A percentile compares a stretch with the other conserved stretches of the same genome.
Evolutionary conservation across 257 asterid species (phyloP).

Genomic region (Coffea canephora): DNA sequence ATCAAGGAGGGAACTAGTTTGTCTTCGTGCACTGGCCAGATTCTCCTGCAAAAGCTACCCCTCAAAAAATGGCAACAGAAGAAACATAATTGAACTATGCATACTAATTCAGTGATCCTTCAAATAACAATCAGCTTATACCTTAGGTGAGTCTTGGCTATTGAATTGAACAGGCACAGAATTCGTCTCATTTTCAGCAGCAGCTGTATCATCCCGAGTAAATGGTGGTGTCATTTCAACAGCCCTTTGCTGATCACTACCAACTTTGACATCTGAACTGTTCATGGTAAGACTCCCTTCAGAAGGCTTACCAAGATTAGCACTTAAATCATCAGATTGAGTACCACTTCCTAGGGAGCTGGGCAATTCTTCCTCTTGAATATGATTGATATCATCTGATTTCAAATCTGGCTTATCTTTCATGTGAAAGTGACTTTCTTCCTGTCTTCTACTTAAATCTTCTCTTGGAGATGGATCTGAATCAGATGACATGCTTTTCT

Average conservation of each 20-base stretch:
- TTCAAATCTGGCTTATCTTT: constrained; percentile 32
- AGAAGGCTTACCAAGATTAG: constrained; percentile 32
- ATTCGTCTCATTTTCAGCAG: constrained; percentile 40
- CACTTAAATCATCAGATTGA: constrained; percentile 39
- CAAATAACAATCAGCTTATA: constrained; percentile 28
- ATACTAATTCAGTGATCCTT: constrained; percentile 10
- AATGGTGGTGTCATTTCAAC: constrained; percentile 35
- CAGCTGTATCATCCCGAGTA: constrained; percentile 31
- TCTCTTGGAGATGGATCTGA: constrained; percentile 36
- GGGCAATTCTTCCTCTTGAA: constrained; percentile 37
- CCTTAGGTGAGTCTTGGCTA: constrained; percentile 47
- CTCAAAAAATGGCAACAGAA: constrained; percentile 28
- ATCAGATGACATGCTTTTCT: constrained; percentile 39
- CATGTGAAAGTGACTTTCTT: constrained; percentile 36
- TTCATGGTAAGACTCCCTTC: constrained; percentile 43
- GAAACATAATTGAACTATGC: constrained; percentile 13
- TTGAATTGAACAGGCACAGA: constrained; percentile 30
- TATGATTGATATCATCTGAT: constrained; percentile 31
- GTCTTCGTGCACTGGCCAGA: constrained; percentile 35
- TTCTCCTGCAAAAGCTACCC: constrained; percentile 50
- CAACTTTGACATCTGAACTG: constrained; percentile 38
- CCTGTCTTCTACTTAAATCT: constrained; percentile 39
- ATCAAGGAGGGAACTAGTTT: constrained; percentile 59
- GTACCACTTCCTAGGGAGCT: constrained; percentile 33
- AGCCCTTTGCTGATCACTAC: constrained; percentile 39